Evolutionary conservation across 225 moss, liverwort and hornwort genomes (phyloP), one percentile per base, ranked within the genome.

Genomic region (Rhytidiadelphus loreus): DNA sequence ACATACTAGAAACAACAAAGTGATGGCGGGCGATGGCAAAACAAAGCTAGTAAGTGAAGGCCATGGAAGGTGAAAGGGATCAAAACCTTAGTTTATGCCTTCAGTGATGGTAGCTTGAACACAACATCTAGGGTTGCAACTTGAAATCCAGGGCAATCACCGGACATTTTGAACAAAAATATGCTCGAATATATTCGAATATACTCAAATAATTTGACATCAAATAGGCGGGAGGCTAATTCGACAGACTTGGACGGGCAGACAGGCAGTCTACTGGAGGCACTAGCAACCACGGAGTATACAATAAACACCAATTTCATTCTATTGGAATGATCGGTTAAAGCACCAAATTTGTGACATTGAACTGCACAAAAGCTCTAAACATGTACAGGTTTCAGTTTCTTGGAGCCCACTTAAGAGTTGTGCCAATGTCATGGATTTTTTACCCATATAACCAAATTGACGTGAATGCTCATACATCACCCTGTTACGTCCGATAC

Each of bases 241-340:
- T 22, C 6, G 7, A n/a, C 2, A 7, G n/a, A 6, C 22, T n/a
- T 4, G 12, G 37, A n/a, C 12, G 6, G n/a, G n/a, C 6, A 20
- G n/a, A 37, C n/a, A n/a, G 6, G 2, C 10, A 19, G 18, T 65
- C 65, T 65, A 65, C 35, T 65, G 37, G 10, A 65, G 20, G 37
- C 19, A n/a, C n/a, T n/a, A n/a, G n/a, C n/a, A n/a, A n/a, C n/a
- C n/a, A n/a, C n/a, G n/a, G n/a, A n/a, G n/a, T n/a, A n/a, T n/a
- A n/a, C n/a, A n/a, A n/a, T n/a, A n/a, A n/a, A n/a, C n/a, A n/a
- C n/a, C n/a, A n/a, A n/a, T n/a, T n/a, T n/a, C n/a, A n/a, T n/a
- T n/a, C n/a, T n/a, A n/a, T n/a, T n/a, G n/a, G n/a, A n/a, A n/a
- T n/a, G n/a, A n/a, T n/a, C n/a, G n/a, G n/a, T n/a, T n/a, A n/a